Percentiles rank a stretch among this genome's conserved stretches.
Conservation (phyloP, 306 rosid genomes). For the Canavalia gladiata region DNA sequence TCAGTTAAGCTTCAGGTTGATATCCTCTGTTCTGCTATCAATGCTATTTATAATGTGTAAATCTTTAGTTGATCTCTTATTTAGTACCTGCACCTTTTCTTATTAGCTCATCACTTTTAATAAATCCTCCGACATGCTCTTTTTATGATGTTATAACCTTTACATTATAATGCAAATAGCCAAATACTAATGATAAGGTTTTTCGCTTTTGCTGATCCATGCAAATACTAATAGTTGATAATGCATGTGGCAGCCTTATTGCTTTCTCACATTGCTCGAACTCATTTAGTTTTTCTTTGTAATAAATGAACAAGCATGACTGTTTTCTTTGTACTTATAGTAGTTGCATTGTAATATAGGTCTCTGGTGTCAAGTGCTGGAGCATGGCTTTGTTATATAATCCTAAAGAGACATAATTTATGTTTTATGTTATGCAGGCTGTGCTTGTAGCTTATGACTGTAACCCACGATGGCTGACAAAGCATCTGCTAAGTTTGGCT, state of each 20-base stretch:
- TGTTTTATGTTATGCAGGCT: conserved; percentile 57
- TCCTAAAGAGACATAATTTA: conserved; percentile 14
- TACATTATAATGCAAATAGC: not conserved
- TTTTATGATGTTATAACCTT: conserved; percentile 9
- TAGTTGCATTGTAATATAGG: not conserved
- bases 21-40: conserved; percentile 13
- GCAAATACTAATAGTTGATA: conserved; percentile 10
- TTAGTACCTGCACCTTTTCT: not conserved
- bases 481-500: conserved; percentile 79
- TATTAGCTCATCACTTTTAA: conserved; percentile 23
- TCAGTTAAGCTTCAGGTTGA: conserved; percentile 69
- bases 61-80: conserved; percentile 2
- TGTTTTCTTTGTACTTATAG: no score
- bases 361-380: not conserved
- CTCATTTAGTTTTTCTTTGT: not conserved
- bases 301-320: not conserved
- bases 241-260: not conserved
- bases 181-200: not conserved
- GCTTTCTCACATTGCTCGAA: conserved; percentile 25
- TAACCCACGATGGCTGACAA: conserved; percentile 82
- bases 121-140: not conserved
- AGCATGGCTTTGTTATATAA: not conserved
- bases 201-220: conserved; percentile 20
- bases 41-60: not conserved
- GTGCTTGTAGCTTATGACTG: conserved; percentile 77